Conservation (phyloP, 768 basidiomycete species). For the Omphalotus guepiniiformis region DNA sequence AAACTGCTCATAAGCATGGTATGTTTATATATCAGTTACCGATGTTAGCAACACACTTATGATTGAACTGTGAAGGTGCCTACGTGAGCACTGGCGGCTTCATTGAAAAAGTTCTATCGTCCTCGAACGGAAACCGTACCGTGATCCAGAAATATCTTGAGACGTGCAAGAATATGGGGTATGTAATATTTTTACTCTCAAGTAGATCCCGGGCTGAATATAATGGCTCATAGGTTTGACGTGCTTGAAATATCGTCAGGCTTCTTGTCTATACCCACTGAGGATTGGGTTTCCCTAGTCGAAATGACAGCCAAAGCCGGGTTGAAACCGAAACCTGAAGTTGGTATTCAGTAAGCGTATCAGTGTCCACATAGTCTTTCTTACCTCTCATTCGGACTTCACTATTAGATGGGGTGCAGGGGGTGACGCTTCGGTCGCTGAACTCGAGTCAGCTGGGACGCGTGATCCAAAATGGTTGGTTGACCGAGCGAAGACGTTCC, state of each 20-base stretch:
- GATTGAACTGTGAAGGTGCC: neutral
- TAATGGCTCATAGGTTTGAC: slow-evolving; percentile 28
- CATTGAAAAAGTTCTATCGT: slow-evolving; percentile 33
- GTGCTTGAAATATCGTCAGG: slow-evolving; percentile 41
- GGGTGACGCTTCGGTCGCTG: slow-evolving; percentile 33
- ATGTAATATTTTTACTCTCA: neutral
- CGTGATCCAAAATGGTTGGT: slow-evolving; percentile 37
- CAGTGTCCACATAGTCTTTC: neutral
- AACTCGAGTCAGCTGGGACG: slow-evolving; percentile 36
- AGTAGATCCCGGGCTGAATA: too few species aligned
- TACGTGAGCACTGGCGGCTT: slow-evolving; percentile 42
- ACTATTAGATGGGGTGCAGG: slow-evolving; percentile 34
- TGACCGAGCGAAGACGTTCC: slow-evolving; percentile 33
- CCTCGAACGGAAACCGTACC: slow-evolving; percentile 27
- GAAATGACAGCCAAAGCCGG: slow-evolving; percentile 34
- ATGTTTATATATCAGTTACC: neutral
- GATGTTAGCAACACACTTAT: neutral
- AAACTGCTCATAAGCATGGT: slow-evolving; percentile 36
- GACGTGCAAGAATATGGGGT: slow-evolving; percentile 14
- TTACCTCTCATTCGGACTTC: neutral
- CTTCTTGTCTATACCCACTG: slow-evolving; percentile 41
- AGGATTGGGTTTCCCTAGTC: slow-evolving; percentile 38
- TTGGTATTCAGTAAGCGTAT: slow-evolving; percentile 33
- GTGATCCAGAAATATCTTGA: slow-evolving; percentile 31
- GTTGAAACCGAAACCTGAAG: slow-evolving; percentile 40